These are phyloP conservation scores for Suillus tomentosus DNA, from an alignment of 768 basidiomycete species.

Conservation along the genomic window DNA sequence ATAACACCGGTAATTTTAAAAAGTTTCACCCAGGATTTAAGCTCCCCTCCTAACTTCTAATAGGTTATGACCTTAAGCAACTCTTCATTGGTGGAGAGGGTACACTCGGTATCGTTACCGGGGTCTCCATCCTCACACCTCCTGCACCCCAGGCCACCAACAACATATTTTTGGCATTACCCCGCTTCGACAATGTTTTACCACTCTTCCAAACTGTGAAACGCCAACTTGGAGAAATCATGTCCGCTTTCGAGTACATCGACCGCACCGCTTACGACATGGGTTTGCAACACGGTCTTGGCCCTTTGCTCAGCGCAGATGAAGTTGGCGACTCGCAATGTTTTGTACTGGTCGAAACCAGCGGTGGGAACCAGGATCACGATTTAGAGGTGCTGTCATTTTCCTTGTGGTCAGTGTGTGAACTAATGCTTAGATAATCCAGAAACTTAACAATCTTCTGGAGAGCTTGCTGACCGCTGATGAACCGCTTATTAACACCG, in stretches of 20 bases:
- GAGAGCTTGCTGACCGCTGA: constrained; percentile 77
- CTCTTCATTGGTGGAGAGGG: constrained; percentile 98
- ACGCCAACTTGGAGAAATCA: constrained; percentile 85
- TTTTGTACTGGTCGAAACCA: constrained; percentile 94
- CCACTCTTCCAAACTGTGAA: constrained; percentile 84
- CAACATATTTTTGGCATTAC: constrained; percentile 89
- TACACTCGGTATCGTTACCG: constrained; percentile 94
- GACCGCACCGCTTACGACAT: constrained; percentile 85
- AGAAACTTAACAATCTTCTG: constrained; percentile 87
- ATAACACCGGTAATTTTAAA: constrained; percentile 80
- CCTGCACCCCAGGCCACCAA: constrained; percentile 80
- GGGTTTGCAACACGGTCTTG: constrained; percentile 81
- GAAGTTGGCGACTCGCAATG: constrained; percentile 80
- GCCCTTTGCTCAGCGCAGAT: constrained; percentile 70
- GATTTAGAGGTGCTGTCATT: constrained; percentile 75
- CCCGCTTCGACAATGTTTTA: constrained; percentile 84
- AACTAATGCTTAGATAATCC: constrained; percentile 12
- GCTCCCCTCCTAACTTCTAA: background rate
- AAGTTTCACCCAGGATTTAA: constrained; percentile 5
- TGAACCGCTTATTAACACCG: constrained; percentile 79
- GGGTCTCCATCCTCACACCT: constrained; percentile 91
- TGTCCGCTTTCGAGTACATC: constrained; percentile 97
- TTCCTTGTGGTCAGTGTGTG: constrained; percentile 8
- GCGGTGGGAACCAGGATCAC: constrained; percentile 89
- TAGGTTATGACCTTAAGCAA: constrained; percentile 97